Evolutionary conservation across 2,329 filamentous ascomycete species (phyloP).

Genomic region (Hymenoscyphus repandus): DNA sequence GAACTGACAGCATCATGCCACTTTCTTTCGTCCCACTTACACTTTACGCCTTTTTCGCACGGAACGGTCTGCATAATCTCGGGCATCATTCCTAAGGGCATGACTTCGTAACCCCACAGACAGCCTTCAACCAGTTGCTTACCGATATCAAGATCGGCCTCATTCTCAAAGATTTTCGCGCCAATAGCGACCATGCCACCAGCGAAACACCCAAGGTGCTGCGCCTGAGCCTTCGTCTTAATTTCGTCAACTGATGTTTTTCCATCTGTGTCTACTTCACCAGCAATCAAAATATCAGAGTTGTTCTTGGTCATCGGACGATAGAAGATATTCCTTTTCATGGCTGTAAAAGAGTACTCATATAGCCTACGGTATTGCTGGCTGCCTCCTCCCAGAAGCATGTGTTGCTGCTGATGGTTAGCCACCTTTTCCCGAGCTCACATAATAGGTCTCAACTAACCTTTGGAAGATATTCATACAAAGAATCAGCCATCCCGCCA

Average conservation of each 20-base stretch:
- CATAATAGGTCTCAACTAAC: no score
- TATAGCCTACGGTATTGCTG: conserved; percentile 37
- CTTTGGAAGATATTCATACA: conserved; percentile 60
- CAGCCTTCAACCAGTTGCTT: conserved; percentile 55
- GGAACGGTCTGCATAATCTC: conserved; percentile 41
- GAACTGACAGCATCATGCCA: conserved; percentile 35
- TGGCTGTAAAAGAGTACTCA: conserved; percentile 37
- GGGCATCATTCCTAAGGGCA: conserved; percentile 54
- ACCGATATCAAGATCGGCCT: conserved; percentile 48
- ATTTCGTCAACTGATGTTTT: neutral
- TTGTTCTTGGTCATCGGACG: conserved; percentile 39
- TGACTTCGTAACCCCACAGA: conserved; percentile 52
- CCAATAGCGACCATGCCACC: conserved; percentile 65
- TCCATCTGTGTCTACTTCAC: conserved; percentile 32
- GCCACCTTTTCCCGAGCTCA: no score
- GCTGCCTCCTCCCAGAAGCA: conserved; percentile 29
- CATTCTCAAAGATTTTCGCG: conserved; percentile 51
- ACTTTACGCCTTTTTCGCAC: conserved; percentile 10
- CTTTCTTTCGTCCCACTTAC: conserved; percentile 38
- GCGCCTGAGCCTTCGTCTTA: conserved; percentile 30
- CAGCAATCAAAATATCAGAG: conserved; percentile 42
- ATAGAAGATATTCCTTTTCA: conserved; percentile 38
- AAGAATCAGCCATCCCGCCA: conserved; percentile 49
- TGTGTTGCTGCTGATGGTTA: conserved; percentile 29
- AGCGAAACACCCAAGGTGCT: conserved; percentile 65